Base-by-base conservation (phyloP, 805 yeast genomes). In the Candida endomychidarum region DNA sequence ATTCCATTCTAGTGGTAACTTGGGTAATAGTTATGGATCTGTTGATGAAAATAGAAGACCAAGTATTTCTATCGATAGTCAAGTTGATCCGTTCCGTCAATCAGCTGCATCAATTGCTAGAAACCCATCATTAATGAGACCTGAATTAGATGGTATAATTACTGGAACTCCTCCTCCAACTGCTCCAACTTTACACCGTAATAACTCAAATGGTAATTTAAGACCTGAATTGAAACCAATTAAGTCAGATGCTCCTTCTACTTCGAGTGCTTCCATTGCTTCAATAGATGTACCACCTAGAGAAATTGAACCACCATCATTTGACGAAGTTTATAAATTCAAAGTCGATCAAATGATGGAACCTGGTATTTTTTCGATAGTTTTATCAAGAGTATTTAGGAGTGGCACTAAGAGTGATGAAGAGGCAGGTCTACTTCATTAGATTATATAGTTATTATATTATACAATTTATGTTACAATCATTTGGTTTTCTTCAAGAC, bases 71-170 rank as follows among this genome's bases (percentile, higher is more conserved):
- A 35, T 34, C 16, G 49, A 42, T 15, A 25, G 31, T 23, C 43
- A 48, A 27, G 10, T 17, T 9, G 60, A 54, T 20, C 42, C 44
- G 7, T 51, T 48, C 33, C 52, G 53, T 42, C 56, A 54, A 41
- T 57, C 70, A 3, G 67, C 67, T 8, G 77, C 76, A 0, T 70
- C 75, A 17, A 43, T 65, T 41, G 76, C 74, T 2, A 58, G 77
- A 51, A 72, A 71, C 42, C 57, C 61, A 8, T 51, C 63, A 4
- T 46, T 52, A 25, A 52, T 52, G 56, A 49, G 65, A 43, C 51
- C 60, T n/a, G 68, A 62, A 18, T 36, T 50, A 11, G 68, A 62
- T 30, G 64, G 61, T 4, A 50, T 57, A 10, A 56, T 61, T 15
- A 53, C 64, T 10, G 65, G 67, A 4, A 48, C 54, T 20, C 60